Evolutionary conservation across 202 grass and related monocot genomes (phyloP).

Genomic region (Bolboschoenoplectus hybrid): DNA sequence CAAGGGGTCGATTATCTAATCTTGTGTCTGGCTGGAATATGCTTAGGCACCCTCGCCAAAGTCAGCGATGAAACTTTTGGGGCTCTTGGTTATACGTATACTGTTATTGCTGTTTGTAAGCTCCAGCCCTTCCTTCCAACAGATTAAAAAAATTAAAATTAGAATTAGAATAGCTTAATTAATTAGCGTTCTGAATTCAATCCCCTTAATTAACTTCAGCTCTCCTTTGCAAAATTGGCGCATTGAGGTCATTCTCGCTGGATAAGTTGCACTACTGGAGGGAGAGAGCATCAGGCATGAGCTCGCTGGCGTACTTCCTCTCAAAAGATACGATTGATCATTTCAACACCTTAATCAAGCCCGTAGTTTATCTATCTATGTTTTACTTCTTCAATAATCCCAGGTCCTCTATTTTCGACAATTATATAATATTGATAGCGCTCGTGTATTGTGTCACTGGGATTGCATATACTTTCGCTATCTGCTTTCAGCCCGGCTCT

Average conservation of each 20-base stretch:
- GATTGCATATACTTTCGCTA: slow-evolving; percentile 88
- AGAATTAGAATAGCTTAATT: not conserved
- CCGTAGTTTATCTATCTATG: slow-evolving; percentile 91
- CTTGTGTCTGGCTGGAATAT: slow-evolving; percentile 75
- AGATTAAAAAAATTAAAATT: not conserved
- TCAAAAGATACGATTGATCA: slow-evolving; percentile 90
- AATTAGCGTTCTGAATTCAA: not conserved
- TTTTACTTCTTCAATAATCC: slow-evolving; percentile 99
- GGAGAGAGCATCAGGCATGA: slow-evolving; percentile 88
- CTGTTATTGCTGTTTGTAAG: slow-evolving; percentile 93
- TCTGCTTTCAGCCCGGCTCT: slow-evolving; percentile 85
- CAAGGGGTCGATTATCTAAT: slow-evolving; percentile 92
- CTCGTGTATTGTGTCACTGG: slow-evolving; percentile 88
- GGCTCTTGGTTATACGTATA: slow-evolving; percentile 90
- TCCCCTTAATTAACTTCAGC: slow-evolving; percentile 49
- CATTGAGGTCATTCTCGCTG: slow-evolving; percentile 77
- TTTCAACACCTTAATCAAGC: slow-evolving; percentile 89
- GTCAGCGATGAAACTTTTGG: slow-evolving; percentile 91
- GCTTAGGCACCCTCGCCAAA: slow-evolving; percentile 93
- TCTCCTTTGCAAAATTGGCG: slow-evolving; percentile 91
- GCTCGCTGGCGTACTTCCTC: slow-evolving; percentile 83
- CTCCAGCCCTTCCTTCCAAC: slow-evolving; percentile 19
- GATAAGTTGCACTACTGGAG: slow-evolving; percentile 94
- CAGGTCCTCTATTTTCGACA: slow-evolving; percentile 84
- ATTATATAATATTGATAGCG: slow-evolving; percentile 73